Evolutionary conservation across 192 early-diverging fungal genomes (phyloP).

Genomic region (Fimicolochytrium jonesii): DNA sequence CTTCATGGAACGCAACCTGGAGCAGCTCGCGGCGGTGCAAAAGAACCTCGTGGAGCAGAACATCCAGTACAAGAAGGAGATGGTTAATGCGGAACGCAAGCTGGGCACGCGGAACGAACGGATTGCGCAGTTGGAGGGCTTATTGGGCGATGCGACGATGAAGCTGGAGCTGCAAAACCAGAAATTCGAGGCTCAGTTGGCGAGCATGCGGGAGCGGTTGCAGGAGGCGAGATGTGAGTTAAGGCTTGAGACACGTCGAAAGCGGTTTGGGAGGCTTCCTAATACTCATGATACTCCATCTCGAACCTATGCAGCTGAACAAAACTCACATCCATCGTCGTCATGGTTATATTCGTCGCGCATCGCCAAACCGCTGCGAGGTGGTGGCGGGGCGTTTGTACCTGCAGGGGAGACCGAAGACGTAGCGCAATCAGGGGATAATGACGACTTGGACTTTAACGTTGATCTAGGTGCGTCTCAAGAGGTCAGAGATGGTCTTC

Average conservation of each 20-base stretch:
- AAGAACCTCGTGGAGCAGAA: constrained; percentile 97
- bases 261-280: too few relatives aligned
- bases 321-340: neutral
- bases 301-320: too few relatives aligned
- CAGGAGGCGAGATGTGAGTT: constrained; percentile 72
- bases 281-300: too few relatives aligned
- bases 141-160: constrained; percentile 79
- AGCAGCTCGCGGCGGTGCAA: constrained; percentile 93
- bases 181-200: constrained; percentile 80
- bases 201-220: constrained; percentile 70
- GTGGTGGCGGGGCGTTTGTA: constrained; percentile 54
- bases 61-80: constrained; percentile 91
- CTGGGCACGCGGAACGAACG: constrained; percentile 88
- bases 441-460: too few relatives aligned
- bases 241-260: too few relatives aligned
- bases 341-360: constrained; percentile 60
- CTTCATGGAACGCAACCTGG: constrained; percentile 95
- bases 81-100: constrained; percentile 86
- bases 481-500: too few relatives aligned
- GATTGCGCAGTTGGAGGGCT: constrained; percentile 81
- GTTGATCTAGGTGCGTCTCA: neutral
- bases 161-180: constrained; percentile 68
- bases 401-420: constrained; percentile 36
- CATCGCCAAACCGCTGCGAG: constrained; percentile 91
- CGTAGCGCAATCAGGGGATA: neutral